Conservation (phyloP, 202 grass and related monocot species). For the Zoysia matrella region DNA sequence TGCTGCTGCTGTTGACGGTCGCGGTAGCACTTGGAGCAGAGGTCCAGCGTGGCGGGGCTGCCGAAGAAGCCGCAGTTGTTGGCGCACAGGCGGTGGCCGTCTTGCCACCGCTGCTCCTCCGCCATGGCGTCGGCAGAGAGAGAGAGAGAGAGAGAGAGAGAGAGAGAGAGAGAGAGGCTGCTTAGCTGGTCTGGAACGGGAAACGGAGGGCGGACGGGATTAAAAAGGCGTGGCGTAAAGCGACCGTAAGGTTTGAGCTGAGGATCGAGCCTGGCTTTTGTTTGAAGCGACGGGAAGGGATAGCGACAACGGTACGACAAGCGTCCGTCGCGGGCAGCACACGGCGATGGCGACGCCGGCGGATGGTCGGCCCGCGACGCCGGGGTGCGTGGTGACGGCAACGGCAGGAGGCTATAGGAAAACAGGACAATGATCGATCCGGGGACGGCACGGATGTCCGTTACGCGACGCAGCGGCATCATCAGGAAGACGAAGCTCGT, state of each 20-base stretch:
- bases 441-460: neutral
- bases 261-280: slow-evolving; percentile 45
- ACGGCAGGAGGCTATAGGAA: too few relatives aligned
- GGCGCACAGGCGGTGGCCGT: slow-evolving; percentile 62
- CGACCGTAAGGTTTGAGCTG: slow-evolving; percentile 30
- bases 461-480: neutral
- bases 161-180: neutral
- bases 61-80: slow-evolving; percentile 78
- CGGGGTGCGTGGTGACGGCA: neutral
- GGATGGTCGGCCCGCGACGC: neutral
- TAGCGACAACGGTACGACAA: slow-evolving; percentile 32
- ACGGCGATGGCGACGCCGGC: neutral
- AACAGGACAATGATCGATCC: neutral
- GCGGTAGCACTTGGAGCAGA: slow-evolving; percentile 77
- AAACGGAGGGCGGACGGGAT: slow-evolving; percentile 37
- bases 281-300: slow-evolving; percentile 53
- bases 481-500: slow-evolving; percentile 20
- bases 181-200: neutral
- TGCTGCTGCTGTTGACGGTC: slow-evolving; percentile 33
- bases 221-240: slow-evolving; percentile 38
- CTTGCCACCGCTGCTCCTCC: slow-evolving; percentile 66
- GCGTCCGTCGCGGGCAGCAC: neutral
- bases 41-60: slow-evolving; percentile 59
- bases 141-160: neutral
- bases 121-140: slow-evolving; percentile 34